Evolutionary conservation across 2,329 filamentous ascomycete species (phyloP).

Genomic region (Verticillium albo-atrum): DNA sequence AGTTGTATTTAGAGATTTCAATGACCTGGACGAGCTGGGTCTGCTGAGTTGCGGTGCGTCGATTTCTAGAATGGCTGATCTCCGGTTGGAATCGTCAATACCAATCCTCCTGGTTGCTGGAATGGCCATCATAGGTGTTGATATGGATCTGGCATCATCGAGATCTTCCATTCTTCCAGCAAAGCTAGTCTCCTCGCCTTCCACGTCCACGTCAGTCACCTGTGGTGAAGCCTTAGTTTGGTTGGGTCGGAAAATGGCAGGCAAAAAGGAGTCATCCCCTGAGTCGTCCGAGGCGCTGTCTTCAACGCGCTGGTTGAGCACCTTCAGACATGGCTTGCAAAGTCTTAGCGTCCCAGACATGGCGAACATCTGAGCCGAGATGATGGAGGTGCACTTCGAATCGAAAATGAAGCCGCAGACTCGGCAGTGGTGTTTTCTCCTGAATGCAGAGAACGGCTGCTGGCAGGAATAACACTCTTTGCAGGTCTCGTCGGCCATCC

Average conservation of each 20-base stretch:
- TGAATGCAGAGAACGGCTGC: slow-evolving; percentile 85
- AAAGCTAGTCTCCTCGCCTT: slow-evolving; percentile 33
- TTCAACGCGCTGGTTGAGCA: slow-evolving; percentile 79
- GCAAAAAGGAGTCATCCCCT: slow-evolving; percentile 68
- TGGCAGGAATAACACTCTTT: slow-evolving; percentile 96
- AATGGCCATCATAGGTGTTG: slow-evolving; percentile 69
- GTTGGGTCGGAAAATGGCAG: slow-evolving; percentile 55
- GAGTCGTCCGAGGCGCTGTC: slow-evolving; percentile 85
- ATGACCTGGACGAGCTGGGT: slow-evolving; percentile 89
- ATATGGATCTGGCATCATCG: slow-evolving; percentile 49
- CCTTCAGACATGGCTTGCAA: slow-evolving; percentile 86
- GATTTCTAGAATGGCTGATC: slow-evolving; percentile 86
- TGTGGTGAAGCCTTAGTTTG: slow-evolving; percentile 38
- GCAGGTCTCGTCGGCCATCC: slow-evolving; percentile 98
- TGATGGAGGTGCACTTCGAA: slow-evolving; percentile 89
- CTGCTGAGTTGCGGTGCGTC: slow-evolving; percentile 77
- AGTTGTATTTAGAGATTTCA: slow-evolving; percentile 66
- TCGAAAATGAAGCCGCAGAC: slow-evolving; percentile 98
- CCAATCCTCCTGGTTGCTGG: slow-evolving; percentile 55
- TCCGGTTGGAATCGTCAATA: slow-evolving; percentile 70
- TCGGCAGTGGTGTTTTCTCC: slow-evolving; percentile 94
- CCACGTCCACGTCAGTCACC: slow-evolving; percentile 29
- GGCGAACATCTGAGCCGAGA: slow-evolving; percentile 82
- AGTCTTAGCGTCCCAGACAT: slow-evolving; percentile 81
- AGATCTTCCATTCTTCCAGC: slow-evolving; percentile 36